These are phyloP conservation scores for Boletus subcaerulescens DNA, from an alignment of 768 basidiomycete genomes.

Conservation along the genomic window DNA sequence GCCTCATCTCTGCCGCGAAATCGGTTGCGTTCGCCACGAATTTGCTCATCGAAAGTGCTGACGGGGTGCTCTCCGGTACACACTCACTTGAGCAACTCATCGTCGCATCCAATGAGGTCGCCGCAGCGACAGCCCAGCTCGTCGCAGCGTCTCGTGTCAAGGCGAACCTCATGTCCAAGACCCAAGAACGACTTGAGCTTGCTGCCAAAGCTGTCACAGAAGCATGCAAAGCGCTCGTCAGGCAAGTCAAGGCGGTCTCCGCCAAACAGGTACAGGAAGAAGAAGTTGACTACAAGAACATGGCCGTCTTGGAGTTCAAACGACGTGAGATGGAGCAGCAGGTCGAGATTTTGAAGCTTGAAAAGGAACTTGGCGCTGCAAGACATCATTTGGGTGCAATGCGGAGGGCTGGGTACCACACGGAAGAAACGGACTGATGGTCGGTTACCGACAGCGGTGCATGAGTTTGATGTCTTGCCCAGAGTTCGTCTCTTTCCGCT, in stretches of 20 bases:
- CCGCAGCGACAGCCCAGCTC: constrained; percentile 94
- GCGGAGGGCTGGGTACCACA: constrained; percentile 88
- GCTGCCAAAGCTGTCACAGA: constrained; percentile 98
- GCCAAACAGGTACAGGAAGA: constrained; percentile 78
- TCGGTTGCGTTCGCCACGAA: constrained; percentile 96
- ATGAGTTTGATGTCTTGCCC: not conserved
- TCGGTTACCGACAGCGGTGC: not conserved
- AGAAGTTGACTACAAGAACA: constrained; percentile 80
- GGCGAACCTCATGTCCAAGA: constrained; percentile 97
- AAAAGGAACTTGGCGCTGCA: constrained; percentile 91
- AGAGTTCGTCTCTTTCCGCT: constrained; percentile 4
- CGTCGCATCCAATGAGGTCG: constrained; percentile 99
- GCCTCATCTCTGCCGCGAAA: constrained; percentile 96
- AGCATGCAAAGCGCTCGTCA: constrained; percentile 94
- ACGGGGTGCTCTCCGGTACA: constrained; percentile 94
- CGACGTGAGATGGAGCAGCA: constrained; percentile 98
- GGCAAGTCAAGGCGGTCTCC: constrained; percentile 93
- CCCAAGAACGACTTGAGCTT: constrained; percentile 91
- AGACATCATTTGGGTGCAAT: constrained; percentile 79
- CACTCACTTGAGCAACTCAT: constrained; percentile 98
- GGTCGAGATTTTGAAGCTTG: constrained; percentile 94
- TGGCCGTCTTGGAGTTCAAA: constrained; percentile 96
- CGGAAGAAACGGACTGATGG: constrained; percentile 69
- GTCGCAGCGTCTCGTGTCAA: constrained; percentile 98
- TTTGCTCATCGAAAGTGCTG: constrained; percentile 94